These are phyloP conservation scores for Choiromyces venosus DNA, from an alignment of 495 filamentous ascomycete species.

Conservation along the genomic window DNA sequence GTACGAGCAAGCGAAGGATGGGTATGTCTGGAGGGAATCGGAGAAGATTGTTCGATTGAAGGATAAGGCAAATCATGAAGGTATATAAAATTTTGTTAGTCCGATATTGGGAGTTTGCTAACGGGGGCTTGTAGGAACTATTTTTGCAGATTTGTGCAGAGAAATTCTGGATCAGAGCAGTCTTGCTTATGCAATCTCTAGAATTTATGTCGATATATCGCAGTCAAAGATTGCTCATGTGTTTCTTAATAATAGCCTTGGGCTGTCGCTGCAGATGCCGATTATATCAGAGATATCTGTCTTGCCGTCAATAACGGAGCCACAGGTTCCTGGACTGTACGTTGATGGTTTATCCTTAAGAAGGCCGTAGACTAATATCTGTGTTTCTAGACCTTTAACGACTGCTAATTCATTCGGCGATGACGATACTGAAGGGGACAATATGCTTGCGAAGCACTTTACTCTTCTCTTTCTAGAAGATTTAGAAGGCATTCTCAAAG, in stretches of 20 bases:
- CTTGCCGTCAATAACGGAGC: slow-evolving; percentile 61
- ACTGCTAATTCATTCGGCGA: slow-evolving; percentile 70
- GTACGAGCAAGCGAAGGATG: slow-evolving; percentile 77
- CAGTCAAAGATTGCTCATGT: slow-evolving; percentile 74
- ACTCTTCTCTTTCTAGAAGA: slow-evolving; percentile 80
- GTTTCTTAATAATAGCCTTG: slow-evolving; percentile 53
- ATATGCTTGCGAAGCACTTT: slow-evolving; percentile 72
- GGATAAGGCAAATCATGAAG: slow-evolving; percentile 68
- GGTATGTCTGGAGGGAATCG: slow-evolving; percentile 83
- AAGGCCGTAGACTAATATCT: slow-evolving; percentile 4
- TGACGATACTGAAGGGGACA: slow-evolving; percentile 51
- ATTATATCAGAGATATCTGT: slow-evolving; percentile 68
- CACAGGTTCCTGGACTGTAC: slow-evolving; percentile 67
- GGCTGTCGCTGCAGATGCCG: slow-evolving; percentile 82
- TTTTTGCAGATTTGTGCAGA: slow-evolving; percentile 50
- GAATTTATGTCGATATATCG: slow-evolving; percentile 73
- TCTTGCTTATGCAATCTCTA: slow-evolving; percentile 76
- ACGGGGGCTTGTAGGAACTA: slow-evolving; percentile 18
- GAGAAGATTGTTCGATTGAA: slow-evolving; percentile 70
- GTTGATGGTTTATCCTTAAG: slow-evolving; percentile 8
- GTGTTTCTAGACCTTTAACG: slow-evolving; percentile 50
- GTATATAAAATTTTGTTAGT: slow-evolving; percentile 48
- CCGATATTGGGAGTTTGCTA: background rate
- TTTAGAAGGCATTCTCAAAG: slow-evolving; percentile 71
- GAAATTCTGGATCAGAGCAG: slow-evolving; percentile 68